Evolutionary conservation across 139 green algal species (phyloP).

Genomic region (Diplosphaera chodatii): DNA sequence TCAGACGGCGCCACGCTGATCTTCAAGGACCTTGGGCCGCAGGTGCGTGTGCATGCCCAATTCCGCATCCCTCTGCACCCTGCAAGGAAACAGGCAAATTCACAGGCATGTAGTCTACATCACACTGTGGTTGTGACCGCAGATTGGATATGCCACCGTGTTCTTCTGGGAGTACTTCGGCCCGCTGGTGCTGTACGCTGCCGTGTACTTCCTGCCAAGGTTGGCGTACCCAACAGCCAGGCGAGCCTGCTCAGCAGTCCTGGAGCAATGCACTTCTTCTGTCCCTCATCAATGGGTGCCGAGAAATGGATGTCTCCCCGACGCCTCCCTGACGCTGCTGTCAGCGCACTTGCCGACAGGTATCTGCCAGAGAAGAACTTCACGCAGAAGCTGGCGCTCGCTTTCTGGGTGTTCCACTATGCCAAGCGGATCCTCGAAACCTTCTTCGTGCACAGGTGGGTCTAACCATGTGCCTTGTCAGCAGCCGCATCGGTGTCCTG

Average conservation of each 20-base stretch:
- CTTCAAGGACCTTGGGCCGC: constrained; percentile 93
- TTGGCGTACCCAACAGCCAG: constrained; percentile 67
- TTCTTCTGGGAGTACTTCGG: constrained; percentile 99
- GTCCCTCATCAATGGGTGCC: no score
- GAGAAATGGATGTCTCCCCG: no score
- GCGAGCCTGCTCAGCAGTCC: no score
- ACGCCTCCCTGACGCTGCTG: no score
- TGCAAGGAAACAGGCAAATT: no score
- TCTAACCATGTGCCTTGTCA: no score
- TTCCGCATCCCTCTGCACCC: no score
- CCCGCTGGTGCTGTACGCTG: constrained; percentile 84
- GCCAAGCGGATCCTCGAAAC: constrained; percentile 94
- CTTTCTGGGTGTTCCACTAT: constrained; percentile 94
- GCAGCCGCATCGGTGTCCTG: no score
- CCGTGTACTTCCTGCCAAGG: constrained; percentile 84
- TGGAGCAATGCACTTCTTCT: no score
- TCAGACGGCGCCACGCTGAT: constrained; percentile 44
- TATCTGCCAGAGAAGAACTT: constrained; percentile 13
- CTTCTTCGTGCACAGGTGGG: constrained; percentile 90
- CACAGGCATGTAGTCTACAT: no score
- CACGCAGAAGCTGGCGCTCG: constrained; percentile 74
- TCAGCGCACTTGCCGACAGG: no score
- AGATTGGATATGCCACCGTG: constrained; percentile 90
- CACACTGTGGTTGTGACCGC: no score
- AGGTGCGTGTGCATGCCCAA: constrained; percentile 37